Conservation (phyloP, 2,329 filamentous ascomycete species). For the Penicillium glabrum region DNA sequence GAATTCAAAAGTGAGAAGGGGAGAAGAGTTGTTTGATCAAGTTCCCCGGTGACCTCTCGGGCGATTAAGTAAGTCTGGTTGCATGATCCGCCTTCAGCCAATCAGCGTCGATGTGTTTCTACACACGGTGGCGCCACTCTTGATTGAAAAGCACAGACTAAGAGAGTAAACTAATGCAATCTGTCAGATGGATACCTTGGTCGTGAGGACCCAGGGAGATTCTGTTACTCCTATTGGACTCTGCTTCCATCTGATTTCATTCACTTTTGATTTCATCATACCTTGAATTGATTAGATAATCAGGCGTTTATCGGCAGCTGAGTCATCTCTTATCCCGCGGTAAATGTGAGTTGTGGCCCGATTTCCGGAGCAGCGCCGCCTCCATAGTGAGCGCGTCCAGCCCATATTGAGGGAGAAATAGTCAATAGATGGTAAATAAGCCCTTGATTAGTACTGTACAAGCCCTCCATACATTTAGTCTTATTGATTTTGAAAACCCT, state of each 20-base stretch:
- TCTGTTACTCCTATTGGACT: neutral
- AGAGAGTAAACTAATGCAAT: neutral
- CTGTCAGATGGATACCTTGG: neutral
- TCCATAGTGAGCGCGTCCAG: neutral
- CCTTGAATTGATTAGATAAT: neutral
- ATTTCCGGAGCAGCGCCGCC: slow-evolving; percentile 9
- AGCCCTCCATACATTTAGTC: neutral
- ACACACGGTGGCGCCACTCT: slow-evolving; percentile 1
- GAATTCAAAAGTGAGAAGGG: neutral
- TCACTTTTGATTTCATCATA: neutral
- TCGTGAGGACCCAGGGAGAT: neutral
- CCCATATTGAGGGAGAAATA: neutral
- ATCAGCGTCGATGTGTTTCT: slow-evolving; percentile 42
- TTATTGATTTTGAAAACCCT: neutral
- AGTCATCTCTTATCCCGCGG: slow-evolving; percentile 11
- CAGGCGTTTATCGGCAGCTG: slow-evolving; percentile 18
- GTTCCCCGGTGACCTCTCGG: slow-evolving; percentile 15
- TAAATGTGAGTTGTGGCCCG: neutral
- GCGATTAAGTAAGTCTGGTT: slow-evolving; percentile 28
- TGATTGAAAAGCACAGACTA: neutral
- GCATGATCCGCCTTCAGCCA: slow-evolving; percentile 28
- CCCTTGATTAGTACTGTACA: neutral
- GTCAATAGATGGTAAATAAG: neutral
- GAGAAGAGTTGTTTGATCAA: slow-evolving; percentile 15
- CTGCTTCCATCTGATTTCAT: neutral